Base-by-base conservation (phyloP, 305 asterid genomes). In the Plantago coronopus region DNA sequence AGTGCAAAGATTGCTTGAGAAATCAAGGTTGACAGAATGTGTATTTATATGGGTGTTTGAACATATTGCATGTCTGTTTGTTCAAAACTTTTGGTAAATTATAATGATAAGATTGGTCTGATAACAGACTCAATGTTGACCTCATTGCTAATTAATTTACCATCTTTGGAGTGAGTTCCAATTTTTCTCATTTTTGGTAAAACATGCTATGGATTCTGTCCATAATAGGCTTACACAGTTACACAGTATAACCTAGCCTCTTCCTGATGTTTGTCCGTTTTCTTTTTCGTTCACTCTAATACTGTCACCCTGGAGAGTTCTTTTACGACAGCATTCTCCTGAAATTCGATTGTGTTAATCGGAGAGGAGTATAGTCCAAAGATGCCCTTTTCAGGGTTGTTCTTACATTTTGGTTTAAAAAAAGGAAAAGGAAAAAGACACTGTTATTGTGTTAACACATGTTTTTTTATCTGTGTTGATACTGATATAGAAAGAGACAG, bases 131-230 rank as follows among this genome's bases (percentile, higher is more conserved):
- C 72, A 65, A 69, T 42, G 70, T 47, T 48, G 74, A 76, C 60
- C 43, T 38, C 2, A 38, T 21, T 59, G 57, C 19, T 11, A 17
- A 20, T 44, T 66, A 80, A 68, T 27, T 71, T 57, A 68, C 70
- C 79, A 46, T 57, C 16, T 76, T 57, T 78, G 66, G 85, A 78
- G 90, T 83, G 77, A 76, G 76, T 54, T 72, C 48, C 62, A 80
- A 83, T 16, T 45, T 45, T 45, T n/a, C 13, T 15, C 13, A 1
- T 2, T 45, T 45, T 45, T 45, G 17, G 18, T 15, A 14, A 44
- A n/a, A n/a, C n/a, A n/a, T n/a, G n/a, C n/a, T n/a, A n/a, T n/a
- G n/a, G n/a, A n/a, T n/a, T n/a, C n/a, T n/a, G n/a, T n/a, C n/a
- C n/a, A n/a, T n/a, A n/a, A n/a, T n/a, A n/a, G n/a, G n/a, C n/a